Base-by-base conservation (phyloP, 768 basidiomycete species). In the Boletus vinaceobasis region DNA sequence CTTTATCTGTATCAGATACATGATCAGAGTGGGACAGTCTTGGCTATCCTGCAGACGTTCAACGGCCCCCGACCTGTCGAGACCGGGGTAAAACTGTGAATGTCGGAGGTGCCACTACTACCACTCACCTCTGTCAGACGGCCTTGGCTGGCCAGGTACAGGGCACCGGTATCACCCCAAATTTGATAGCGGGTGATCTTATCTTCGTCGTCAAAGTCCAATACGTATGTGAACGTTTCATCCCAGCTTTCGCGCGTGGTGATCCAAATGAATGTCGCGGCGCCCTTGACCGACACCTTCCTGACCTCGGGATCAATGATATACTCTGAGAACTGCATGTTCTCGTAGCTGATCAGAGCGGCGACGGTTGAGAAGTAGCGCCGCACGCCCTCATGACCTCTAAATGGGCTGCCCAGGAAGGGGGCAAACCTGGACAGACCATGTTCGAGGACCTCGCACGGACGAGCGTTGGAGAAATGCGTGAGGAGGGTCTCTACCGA, bases 161-260 rank as follows among this genome's bases (percentile, higher is more conserved):
- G 77, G 6, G 84, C 80, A 11, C 83, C 85, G 7, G 84, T 81
- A 66, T 87, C 86, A 11, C 82, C 83, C 85, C 85, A 87, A 2
- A 87, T 76, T 62, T 87, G 80, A 74, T 84, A 85, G 40, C 76
- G 71, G 23, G 72, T 72, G n/a, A 87, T 72, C 67, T 80, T 85
- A 51, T 69, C 63, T 29, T 77, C 75, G 23, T 80, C 74, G 51
- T 85, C 84, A 63, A 86, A 86, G 64, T 82, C 81, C 57, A 87
- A 66, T 17, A 79, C 73, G 60, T 86, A 86, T 9, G 73, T 69
- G 60, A 87, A 87, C 15, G 73, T 76, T 71, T 87, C 86, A 27
- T 81, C 69, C 85, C 86, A 87, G 45, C 74, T 75, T 63, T 85
- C 73, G 42, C 65, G 61, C 5, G 80, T 81, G 56, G 73, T 69